Percentiles rank a stretch among this genome's conserved stretches.
These are phyloP conservation scores for Glycine latifolia DNA, from an alignment of 306 rosid species.

Conservation along the genomic window DNA sequence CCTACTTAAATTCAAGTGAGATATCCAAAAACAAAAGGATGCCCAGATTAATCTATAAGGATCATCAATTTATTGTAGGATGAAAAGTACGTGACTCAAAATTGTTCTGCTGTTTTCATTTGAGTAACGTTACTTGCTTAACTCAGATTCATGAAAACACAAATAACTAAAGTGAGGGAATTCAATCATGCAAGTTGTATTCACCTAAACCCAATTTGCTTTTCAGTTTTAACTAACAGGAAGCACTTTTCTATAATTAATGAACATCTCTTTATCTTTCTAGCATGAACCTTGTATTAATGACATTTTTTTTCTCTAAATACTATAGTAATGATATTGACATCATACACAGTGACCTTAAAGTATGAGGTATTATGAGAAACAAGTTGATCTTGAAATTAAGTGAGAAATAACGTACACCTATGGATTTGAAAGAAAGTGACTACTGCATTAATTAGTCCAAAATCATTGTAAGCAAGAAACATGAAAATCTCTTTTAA, in stretches of 20 bases:
- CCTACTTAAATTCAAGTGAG: neutral
- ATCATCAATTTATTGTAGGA: conserved; percentile 31
- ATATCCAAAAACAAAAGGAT: conserved; percentile 10
- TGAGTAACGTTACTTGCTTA: neutral
- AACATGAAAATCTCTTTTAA: neutral
- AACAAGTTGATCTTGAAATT: no score
- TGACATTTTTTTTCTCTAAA: neutral
- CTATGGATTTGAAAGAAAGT: conserved; percentile 37
- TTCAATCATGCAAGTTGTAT: conserved; percentile 8
- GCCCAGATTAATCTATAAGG: conserved; percentile 37
- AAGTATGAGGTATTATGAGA: no score
- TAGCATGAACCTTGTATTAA: neutral
- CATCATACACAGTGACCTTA: neutral
- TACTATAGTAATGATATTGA: conserved; percentile 14
- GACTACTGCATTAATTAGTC: conserved; percentile 13
- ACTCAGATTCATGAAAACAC: neutral
- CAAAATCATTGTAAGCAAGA: conserved; percentile 24
- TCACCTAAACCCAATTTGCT: conserved; percentile 12
- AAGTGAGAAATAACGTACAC: conserved; percentile 7
- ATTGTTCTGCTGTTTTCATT: conserved; percentile 11
- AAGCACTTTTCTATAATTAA: conserved; percentile 2
- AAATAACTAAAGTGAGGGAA: conserved; percentile 9
- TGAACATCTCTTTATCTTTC: neutral
- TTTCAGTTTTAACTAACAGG: conserved; percentile 2
- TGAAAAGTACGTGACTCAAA: conserved; percentile 19